Conservation (phyloP, 208 protist species). For the Acanthamoeba healyi region DNA sequence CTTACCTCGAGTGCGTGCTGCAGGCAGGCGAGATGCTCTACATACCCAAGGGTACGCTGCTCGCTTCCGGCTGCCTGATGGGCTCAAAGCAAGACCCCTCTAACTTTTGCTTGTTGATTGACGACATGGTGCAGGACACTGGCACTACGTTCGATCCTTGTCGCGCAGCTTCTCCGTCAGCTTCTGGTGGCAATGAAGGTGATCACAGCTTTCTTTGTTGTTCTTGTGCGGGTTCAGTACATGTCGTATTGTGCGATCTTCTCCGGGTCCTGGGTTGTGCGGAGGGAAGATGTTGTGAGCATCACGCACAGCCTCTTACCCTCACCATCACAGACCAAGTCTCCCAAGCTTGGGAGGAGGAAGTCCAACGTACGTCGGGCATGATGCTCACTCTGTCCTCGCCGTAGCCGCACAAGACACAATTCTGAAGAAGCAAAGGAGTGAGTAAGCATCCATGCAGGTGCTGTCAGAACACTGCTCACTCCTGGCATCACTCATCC, state of each 20-base stretch:
- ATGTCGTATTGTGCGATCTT: conserved; percentile 3
- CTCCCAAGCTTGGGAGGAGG: too few species aligned
- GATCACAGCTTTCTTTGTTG: neutral
- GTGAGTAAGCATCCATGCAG: neutral
- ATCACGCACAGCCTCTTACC: too few species aligned
- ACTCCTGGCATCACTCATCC: neutral
- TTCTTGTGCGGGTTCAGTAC: neutral
- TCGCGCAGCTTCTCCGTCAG: neutral
- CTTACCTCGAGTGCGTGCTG: conserved; percentile 20
- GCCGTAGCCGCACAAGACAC: conserved; percentile 48
- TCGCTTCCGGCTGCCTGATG: too few species aligned
- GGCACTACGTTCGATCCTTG: conserved; percentile 39
- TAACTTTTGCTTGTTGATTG: too few species aligned
- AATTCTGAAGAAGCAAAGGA: conserved; percentile 1
- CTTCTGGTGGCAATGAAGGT: conserved; percentile 8
- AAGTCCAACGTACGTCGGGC: conserved; percentile 35
- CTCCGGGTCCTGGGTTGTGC: neutral
- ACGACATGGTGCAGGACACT: conserved; percentile 5
- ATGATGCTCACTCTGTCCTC: conserved; percentile 51
- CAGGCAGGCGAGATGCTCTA: neutral
- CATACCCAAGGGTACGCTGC: conserved; percentile 38
- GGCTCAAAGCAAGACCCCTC: too few species aligned
- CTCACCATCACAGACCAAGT: neutral
- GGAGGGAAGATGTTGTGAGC: neutral
- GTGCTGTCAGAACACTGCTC: neutral